Evolutionary conservation across 345 rosid species (phyloP).

Genomic region (Ceriops tagal): DNA sequence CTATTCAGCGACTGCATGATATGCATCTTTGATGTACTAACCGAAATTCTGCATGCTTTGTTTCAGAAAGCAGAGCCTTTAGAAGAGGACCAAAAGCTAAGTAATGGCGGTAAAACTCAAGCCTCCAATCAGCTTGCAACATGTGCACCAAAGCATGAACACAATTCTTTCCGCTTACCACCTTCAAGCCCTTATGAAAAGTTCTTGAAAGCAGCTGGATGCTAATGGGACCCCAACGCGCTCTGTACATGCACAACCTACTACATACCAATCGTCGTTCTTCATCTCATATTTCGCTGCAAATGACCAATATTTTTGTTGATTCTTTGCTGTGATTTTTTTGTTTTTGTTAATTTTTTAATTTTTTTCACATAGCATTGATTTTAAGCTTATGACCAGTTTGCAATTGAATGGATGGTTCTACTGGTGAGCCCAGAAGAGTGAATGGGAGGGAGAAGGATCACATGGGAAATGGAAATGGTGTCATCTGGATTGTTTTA

Average conservation of each 20-base stretch:
- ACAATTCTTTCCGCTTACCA: slow-evolving; percentile 66
- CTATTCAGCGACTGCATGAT: background rate
- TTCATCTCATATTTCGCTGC: background rate
- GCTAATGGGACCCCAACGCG: slow-evolving; percentile 32
- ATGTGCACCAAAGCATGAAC: slow-evolving; percentile 40
- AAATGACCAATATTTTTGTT: background rate
- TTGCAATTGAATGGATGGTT: slow-evolving; percentile 16
- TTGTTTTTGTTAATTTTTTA: background rate
- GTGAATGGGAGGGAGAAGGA: background rate
- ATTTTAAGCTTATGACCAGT: background rate
- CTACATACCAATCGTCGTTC: background rate
- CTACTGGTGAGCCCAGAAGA: background rate
- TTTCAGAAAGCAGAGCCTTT: slow-evolving; percentile 39
- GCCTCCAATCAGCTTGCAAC: slow-evolving; percentile 34
- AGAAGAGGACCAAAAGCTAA: slow-evolving; percentile 31
- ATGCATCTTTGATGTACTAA: background rate
- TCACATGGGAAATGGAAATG: background rate
- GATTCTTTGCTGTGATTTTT: slow-evolving; percentile 11
- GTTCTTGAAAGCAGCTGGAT: slow-evolving; percentile 84
- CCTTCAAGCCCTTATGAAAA: slow-evolving; percentile 86
- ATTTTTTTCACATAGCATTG: background rate
- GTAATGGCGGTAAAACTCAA: slow-evolving; percentile 24
- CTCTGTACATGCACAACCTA: background rate
- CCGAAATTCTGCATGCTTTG: background rate
- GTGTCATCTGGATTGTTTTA: background rate